phyloP scores from a whole-genome alignment of 148 eudicot genomes.

The Fagopyrum esculentum region DNA sequence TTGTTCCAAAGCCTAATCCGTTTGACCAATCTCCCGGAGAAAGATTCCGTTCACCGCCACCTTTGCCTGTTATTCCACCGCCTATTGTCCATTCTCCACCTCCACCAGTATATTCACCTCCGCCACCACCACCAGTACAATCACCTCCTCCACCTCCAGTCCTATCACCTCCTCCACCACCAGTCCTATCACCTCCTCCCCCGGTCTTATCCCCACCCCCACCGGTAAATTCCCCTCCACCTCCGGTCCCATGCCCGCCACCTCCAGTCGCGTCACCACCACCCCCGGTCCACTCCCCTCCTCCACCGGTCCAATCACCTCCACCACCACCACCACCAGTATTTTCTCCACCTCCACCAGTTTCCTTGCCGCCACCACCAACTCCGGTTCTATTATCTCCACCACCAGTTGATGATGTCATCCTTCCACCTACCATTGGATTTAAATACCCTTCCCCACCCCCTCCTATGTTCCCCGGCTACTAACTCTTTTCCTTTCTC shows the following conservation, averaged over 20 bases:
- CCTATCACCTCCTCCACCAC: conserved; percentile 29
- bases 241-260: conserved; percentile 24
- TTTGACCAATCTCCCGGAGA: background rate
- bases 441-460: conserved; percentile 52
- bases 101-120: background rate
- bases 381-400: conserved; percentile 23
- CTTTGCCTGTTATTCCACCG: conserved; percentile 14
- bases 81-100: conserved; percentile 18
- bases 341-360: conserved; percentile 24
- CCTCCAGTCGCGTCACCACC: conserved; percentile 15
- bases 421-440: conserved; percentile 49
- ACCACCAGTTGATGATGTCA: conserved; percentile 19
- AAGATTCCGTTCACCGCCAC: conserved; percentile 16
- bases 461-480: conserved; percentile 47
- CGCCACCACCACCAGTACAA: conserved; percentile 17
- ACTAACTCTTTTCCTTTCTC: conserved; percentile 5
- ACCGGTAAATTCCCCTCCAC: conserved; percentile 10
- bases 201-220: conserved; percentile 22
- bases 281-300: conserved; percentile 19
- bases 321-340: conserved; percentile 13
- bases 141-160: conserved; percentile 23
- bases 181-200: conserved; percentile 19
- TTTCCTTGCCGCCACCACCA: conserved; percentile 24
- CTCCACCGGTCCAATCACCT: conserved; percentile 37
- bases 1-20: background rate